Evolutionary conservation across 73 alveolate genomes (phyloP).

Genomic region (Urostyla sp.): DNA sequence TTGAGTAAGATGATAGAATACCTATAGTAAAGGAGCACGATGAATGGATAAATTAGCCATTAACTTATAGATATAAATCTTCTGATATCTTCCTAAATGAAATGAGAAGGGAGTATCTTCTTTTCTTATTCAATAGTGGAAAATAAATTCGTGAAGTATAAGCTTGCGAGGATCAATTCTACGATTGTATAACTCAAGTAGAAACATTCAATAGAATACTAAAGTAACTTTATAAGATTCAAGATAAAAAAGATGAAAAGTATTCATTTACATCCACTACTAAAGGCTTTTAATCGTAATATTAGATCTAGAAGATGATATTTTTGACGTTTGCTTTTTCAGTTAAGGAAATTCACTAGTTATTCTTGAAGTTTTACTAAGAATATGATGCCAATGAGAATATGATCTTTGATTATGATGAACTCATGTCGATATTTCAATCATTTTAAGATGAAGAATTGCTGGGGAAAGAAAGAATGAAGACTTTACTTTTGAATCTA

Average conservation of each 20-base stretch:
- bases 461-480: conserved; percentile 50
- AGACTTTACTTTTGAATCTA: background rate
- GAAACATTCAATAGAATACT: background rate
- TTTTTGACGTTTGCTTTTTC: conserved; percentile 1
- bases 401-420: conserved; percentile 47
- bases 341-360: conserved; percentile 29
- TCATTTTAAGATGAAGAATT: conserved; percentile 17
- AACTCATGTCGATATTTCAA: conserved; percentile 36
- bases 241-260: background rate
- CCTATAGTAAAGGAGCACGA: background rate
- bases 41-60: background rate
- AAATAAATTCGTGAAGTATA: background rate
- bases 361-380: conserved; percentile 37
- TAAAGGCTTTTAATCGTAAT: background rate
- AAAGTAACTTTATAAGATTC: background rate
- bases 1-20: background rate
- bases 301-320: conserved; percentile 6
- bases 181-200: background rate
- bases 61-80: too few relatives aligned
- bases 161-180: background rate
- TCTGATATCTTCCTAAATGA: too few relatives aligned
- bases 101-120: conserved; percentile 32
- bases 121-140: background rate
- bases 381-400: conserved; percentile 49
- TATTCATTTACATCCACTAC: background rate